A percentile compares a stretch with the other conserved stretches of the same genome.
These are phyloP conservation scores for Purpureocillium lavendulum DNA, from an alignment of 2,329 filamentous ascomycete species.

Conservation along the genomic window DNA sequence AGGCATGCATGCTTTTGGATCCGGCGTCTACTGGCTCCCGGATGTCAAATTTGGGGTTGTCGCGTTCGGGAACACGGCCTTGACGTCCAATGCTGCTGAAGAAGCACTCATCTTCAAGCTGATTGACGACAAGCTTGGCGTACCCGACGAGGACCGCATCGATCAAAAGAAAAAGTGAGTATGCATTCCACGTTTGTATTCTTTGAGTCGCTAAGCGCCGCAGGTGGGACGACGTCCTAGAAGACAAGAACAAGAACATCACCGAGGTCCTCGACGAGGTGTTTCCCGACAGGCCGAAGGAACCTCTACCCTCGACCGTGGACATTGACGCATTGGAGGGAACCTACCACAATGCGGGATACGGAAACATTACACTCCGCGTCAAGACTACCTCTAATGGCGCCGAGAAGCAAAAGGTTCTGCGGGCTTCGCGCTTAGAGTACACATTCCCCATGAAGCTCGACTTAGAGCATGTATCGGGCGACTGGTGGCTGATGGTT, in stretches of 20 bases:
- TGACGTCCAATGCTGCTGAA: constrained; percentile 24
- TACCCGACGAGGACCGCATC: constrained; percentile 12
- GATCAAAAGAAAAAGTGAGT: constrained; percentile 12
- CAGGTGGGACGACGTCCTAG: constrained; percentile 6
- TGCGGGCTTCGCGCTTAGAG: constrained; percentile 12
- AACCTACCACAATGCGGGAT: constrained; percentile 34
- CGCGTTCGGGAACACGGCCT: constrained; percentile 30
- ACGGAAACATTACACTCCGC: constrained; percentile 16
- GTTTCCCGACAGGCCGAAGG: constrained; percentile 27
- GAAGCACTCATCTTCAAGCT: constrained; percentile 16
- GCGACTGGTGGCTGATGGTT: constrained; percentile 17
- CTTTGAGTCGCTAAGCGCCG: not conserved
- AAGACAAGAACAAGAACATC: constrained; percentile 9
- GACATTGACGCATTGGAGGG: constrained; percentile 24
- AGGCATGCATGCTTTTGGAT: constrained; percentile 14
- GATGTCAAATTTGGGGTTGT: constrained; percentile 19
- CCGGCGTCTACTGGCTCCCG: constrained; percentile 21
- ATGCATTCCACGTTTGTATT: not conserved
- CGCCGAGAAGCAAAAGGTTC: constrained; percentile 5
- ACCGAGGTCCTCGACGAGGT: constrained; percentile 22
- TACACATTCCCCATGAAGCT: constrained; percentile 11
- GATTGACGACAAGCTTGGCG: constrained; percentile 18
- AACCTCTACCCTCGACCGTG: constrained; percentile 26
- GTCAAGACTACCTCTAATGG: constrained; percentile 4
- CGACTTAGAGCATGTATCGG: constrained; percentile 16